Percentiles rank a stretch among this genome's conserved stretches.
phyloP scores from a whole-genome alignment of 2,329 filamentous ascomycete genomes.

The Paecilomyces fulvus region DNA sequence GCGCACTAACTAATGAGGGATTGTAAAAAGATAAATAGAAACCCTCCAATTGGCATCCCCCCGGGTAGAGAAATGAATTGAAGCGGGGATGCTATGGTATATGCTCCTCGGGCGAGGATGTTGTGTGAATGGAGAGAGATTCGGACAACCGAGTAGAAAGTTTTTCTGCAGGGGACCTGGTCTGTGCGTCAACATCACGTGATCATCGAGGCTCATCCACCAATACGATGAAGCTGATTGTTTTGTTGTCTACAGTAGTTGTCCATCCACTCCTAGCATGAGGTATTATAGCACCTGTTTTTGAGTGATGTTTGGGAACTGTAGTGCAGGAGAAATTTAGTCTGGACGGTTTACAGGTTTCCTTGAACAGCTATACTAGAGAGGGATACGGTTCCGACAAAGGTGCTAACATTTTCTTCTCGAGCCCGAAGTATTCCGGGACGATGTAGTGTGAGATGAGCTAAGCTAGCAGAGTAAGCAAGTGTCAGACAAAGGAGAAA shows the following conservation, averaged over 20 bases:
- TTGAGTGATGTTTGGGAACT: too few relatives aligned
- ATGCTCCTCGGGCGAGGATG: neutral
- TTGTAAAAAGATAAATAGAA: conserved; percentile 1
- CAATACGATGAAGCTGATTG: too few relatives aligned
- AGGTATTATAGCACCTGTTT: too few relatives aligned
- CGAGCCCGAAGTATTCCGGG: neutral
- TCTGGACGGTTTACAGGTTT: too few relatives aligned
- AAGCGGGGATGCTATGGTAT: neutral
- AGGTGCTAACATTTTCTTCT: neutral
- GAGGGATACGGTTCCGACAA: neutral
- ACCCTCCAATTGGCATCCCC: neutral
- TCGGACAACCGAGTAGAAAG: conserved; percentile 3
- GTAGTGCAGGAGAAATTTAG: too few relatives aligned
- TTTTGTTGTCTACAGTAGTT: too few relatives aligned
- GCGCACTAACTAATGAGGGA: neutral
- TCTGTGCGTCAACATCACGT: conserved; percentile 1
- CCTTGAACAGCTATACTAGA: too few relatives aligned
- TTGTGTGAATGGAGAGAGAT: conserved; percentile 3
- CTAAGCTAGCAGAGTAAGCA: neutral
- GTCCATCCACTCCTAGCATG: too few relatives aligned
- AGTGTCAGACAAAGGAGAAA: neutral
- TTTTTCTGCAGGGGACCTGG: conserved; percentile 3
- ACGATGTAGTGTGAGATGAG: neutral
- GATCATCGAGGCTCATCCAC: neutral
- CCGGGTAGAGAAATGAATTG: neutral